Percentiles rank a stretch among this genome's conserved stretches.
Evolutionary conservation across 352 stramenopile species (phyloP).

Genomic region (Detonula confervacea): DNA sequence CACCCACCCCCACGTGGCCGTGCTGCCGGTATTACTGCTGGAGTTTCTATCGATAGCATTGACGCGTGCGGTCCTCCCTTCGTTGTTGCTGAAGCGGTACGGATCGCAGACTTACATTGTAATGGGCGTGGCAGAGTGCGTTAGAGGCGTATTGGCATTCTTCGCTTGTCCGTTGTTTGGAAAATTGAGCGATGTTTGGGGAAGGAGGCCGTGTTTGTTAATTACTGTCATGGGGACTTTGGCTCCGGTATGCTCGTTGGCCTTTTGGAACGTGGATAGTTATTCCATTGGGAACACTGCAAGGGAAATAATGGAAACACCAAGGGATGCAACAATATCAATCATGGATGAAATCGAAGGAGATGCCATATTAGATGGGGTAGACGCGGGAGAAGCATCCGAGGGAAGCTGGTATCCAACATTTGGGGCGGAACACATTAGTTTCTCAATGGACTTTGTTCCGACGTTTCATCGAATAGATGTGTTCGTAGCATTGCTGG

Average conservation of each 20-base stretch:
- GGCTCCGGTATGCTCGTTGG: conserved; percentile 79
- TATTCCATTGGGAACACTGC: not conserved
- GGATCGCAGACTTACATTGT: conserved; percentile 84
- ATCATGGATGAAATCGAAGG: conserved; percentile 7
- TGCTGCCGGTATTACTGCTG: conserved; percentile 88
- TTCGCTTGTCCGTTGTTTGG: conserved; percentile 87
- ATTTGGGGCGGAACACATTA: not conserved
- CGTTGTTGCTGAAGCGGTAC: conserved; percentile 84
- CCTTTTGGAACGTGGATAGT: conserved; percentile 52
- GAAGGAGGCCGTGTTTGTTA: conserved; percentile 81
- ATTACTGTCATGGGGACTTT: conserved; percentile 86
- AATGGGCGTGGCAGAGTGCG: conserved; percentile 81
- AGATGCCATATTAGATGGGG: conserved; percentile 20
- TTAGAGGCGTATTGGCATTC: conserved; percentile 86
- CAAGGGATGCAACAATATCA: not conserved
- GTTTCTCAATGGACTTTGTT: conserved; percentile 12
- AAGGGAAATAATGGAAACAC: not conserved
- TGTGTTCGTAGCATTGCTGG: conserved; percentile 79
- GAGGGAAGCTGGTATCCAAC: conserved; percentile 20
- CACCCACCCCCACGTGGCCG: conserved; percentile 68
- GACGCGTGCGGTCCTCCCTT: conserved; percentile 82
- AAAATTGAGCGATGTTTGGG: conserved; percentile 84
- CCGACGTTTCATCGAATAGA: conserved; percentile 45
- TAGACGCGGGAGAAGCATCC: conserved; percentile 33
- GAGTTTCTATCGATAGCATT: conserved; percentile 87